phyloP scores from a whole-genome alignment of 2,329 filamentous ascomycete genomes.

The Hypoxylon sp. region DNA sequence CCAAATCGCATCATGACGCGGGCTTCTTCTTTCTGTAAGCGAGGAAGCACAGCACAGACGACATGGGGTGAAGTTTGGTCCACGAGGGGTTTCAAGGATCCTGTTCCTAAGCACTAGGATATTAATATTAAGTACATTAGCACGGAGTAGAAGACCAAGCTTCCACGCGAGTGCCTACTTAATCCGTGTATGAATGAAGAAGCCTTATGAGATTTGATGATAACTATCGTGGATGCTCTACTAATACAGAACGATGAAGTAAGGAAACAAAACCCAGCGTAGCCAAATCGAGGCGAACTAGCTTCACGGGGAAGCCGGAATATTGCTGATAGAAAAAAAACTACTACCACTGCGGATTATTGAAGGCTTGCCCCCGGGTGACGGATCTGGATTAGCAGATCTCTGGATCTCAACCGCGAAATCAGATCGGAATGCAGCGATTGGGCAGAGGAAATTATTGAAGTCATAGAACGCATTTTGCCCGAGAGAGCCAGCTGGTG shows the following conservation, averaged over 20 bases:
- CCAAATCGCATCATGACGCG: neutral
- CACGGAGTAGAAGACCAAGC: neutral
- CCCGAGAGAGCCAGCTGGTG: conserved; percentile 12
- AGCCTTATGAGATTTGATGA: too few relatives aligned
- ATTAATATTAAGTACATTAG: neutral
- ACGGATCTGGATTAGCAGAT: conserved; percentile 38
- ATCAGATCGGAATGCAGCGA: conserved; percentile 32
- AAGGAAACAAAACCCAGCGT: neutral
- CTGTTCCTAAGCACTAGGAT: neutral
- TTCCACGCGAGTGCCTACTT: neutral
- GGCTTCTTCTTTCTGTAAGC: too few relatives aligned
- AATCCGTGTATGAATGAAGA: too few relatives aligned
- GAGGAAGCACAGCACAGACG: too few relatives aligned
- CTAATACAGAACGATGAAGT: neutral
- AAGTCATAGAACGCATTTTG: conserved; percentile 20
- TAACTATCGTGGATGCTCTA: too few relatives aligned
- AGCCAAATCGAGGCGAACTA: conserved; percentile 5
- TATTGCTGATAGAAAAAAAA: conserved; percentile 8
- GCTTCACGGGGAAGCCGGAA: conserved; percentile 18
- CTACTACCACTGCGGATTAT: conserved; percentile 18
- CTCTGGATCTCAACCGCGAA: conserved; percentile 31
- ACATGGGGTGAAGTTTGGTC: too few relatives aligned
- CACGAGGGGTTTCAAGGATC: too few relatives aligned
- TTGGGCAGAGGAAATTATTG: conserved; percentile 21
- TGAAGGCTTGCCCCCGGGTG: conserved; percentile 26